Base-by-base conservation (phyloP, 176 grass and related monocot species). In the Triticum urartu region DNA sequence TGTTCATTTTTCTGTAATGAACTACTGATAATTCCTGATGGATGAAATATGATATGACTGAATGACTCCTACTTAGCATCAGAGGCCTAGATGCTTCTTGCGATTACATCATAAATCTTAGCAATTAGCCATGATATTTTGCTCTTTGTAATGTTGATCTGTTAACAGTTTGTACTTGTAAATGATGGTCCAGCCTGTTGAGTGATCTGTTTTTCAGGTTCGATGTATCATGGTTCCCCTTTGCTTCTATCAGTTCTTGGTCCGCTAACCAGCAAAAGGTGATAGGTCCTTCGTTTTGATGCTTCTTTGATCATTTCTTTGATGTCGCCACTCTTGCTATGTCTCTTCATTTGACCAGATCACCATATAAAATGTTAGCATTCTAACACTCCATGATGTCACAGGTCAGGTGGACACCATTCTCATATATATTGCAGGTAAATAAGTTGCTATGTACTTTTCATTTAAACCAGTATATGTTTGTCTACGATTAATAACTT, bases 221-320 rank as follows among this genome's bases (percentile, higher is more conserved):
- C 94, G 26, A 96, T 96, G 94, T 99, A 95, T 78, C 97, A 99
- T 64, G 93, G 94, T 76, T 99, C 97, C 42, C 94, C 97, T 64
- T 88, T 99, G 90, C 83, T 99, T 63, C 72, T 99, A 43, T 89
- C 83, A 61, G 39, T 96, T 88, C 92, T 99, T 56, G 97, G 94
- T 34, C 92, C 94, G 40, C 71, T 99, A 79, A 92, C 83, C 68
- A 87, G 47, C 79, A 91, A 80, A 83, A 99, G 92, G 97, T 98
- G 83, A 56, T 43, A 9, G 13, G 26, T 56, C 58, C 45, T 28
- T 78, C 54, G 1, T 21, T 67, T 52, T 58, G 32, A 79, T 87
- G 24, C 14, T 78, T 88, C 8, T 79, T 7, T 66, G 22, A 17
- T 78, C 13, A 20, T 77, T 59, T 75, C 14, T 50, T 70, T 4